Conservation (phyloP, 495 filamentous ascomycete species). For the Aspergillus mulundensis region DNA sequence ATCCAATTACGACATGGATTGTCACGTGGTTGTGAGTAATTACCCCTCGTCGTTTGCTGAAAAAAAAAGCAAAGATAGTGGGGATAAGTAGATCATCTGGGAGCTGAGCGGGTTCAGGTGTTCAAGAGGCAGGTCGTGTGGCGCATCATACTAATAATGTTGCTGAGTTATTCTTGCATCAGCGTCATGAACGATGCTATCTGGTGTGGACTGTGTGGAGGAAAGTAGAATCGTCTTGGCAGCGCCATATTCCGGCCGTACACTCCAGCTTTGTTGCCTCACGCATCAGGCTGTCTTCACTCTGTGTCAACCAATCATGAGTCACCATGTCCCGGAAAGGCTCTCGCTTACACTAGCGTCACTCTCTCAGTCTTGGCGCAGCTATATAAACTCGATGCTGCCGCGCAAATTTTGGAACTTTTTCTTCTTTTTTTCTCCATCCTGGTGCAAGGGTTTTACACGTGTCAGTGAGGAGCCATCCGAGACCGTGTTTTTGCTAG, state of each 20-base stretch:
- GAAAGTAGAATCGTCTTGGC: not conserved
- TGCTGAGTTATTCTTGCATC: no score
- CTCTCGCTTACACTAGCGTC: constrained; percentile 35
- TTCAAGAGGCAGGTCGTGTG: no score
- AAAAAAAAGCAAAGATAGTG: no score
- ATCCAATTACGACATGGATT: constrained; percentile 2
- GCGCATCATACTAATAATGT: not conserved
- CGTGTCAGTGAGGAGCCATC: constrained; percentile 56
- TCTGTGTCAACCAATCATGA: not conserved
- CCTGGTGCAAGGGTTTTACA: constrained; percentile 55
- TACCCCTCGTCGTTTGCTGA: not conserved
- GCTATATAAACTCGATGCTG: constrained; percentile 19
- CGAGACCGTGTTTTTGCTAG: constrained; percentile 58
- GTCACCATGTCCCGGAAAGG: not conserved
- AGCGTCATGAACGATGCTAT: no score
- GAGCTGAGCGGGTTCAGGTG: not conserved
- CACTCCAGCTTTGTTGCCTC: not conserved
- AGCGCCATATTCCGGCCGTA: not conserved
- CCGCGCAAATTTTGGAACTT: constrained; percentile 18
- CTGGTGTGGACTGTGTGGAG: not conserved
- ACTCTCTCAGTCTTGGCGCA: constrained; percentile 3
- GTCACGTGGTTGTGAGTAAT: not conserved
- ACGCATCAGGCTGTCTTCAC: not conserved
- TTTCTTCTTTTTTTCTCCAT: constrained; percentile 45
- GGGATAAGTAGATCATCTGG: no score